Evolutionary conservation across 2,329 filamentous ascomycete species (phyloP), one percentile per base, ranked within the genome.

Genomic region (Cyphellophora europaea): DNA sequence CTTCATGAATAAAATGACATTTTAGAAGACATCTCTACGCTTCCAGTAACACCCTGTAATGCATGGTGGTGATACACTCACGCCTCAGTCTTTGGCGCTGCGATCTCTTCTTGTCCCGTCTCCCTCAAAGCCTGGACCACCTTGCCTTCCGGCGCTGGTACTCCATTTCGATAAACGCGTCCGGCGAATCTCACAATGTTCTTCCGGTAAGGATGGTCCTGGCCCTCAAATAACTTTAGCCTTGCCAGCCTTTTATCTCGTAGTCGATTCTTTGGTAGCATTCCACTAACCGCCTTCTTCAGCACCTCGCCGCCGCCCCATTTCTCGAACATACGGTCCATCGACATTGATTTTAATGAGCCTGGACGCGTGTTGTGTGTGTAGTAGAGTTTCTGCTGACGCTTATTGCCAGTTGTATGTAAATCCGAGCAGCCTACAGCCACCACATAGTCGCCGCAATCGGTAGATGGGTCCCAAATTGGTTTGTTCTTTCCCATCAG

Each of bases 391-490:
- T 98, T 98, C 67, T 93, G 85, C 63, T 76, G 80, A 58, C 79
- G 82, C 69, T 98, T 98, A 58, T 84, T 83, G 48, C 91, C 91
- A 5, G 91, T 96, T 1, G 79, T 81, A 65, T 88, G 79, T 32
- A 98, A 70, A 31, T 89, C 79, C 27, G 82, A 74, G 68, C 91
- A 96, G 59, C 87, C 80, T 23, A 85, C 85, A 33, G 91, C 88
- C 1, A 98, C 89, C 10, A 98, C 88, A 62, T 98, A 98, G 75
- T 98, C 91, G 50, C 91, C 91, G 71, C 91, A 96, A 71, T 98
- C 91, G 42, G 88, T 95, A 14, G 87, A 94, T 2, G 91, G 91
- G 64, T 96, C 85, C 67, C 79, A 98, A 61, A 91, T 94, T 14
- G 91, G 91, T 67, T 98, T 98, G 73, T 98, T 82, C 71, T 98